Percentiles rank a stretch among this genome's conserved stretches.
phyloP scores from a whole-genome alignment of 1,284 basidiomycete genomes.

The Apiotrichum sp. region DNA sequence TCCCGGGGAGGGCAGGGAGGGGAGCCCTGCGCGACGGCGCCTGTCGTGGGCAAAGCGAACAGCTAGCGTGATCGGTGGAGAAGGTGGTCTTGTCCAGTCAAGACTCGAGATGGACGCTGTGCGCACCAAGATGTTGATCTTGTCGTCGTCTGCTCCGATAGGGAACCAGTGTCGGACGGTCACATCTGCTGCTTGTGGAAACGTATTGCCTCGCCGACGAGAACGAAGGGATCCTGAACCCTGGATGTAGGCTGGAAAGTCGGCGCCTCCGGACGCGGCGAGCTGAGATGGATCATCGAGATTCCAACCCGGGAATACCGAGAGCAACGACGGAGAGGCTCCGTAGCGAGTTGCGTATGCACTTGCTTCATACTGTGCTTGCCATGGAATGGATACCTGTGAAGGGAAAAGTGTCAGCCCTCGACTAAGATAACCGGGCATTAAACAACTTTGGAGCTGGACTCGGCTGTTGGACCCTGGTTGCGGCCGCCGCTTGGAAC shows the following conservation, averaged over 20 bases:
- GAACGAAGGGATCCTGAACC: slow-evolving; percentile 9
- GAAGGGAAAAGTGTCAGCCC: neutral
- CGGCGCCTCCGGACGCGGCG: slow-evolving; percentile 13
- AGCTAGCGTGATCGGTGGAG: slow-evolving; percentile 6
- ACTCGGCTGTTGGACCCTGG: too few species aligned
- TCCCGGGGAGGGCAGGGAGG: neutral
- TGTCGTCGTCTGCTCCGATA: neutral
- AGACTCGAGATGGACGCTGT: slow-evolving; percentile 10
- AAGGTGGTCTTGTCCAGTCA: slow-evolving; percentile 3
- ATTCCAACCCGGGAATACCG: slow-evolving; percentile 38
- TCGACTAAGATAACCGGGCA: too few species aligned
- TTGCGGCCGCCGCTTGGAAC: too few species aligned
- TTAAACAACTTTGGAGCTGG: too few species aligned
- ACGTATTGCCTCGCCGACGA: neutral
- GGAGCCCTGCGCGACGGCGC: neutral
- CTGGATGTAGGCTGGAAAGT: neutral
- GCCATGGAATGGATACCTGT: slow-evolving; percentile 40
- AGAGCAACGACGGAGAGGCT: slow-evolving; percentile 28
- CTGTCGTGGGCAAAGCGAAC: slow-evolving; percentile 5
- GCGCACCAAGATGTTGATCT: slow-evolving; percentile 30
- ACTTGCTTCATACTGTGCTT: slow-evolving; percentile 34
- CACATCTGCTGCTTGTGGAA: neutral
- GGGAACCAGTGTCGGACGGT: slow-evolving; percentile 22
- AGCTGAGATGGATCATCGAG: slow-evolving; percentile 38
- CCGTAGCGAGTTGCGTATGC: slow-evolving; percentile 31